Conservation (phyloP, 257 asterid species). For the Solanum acaule region DNA sequence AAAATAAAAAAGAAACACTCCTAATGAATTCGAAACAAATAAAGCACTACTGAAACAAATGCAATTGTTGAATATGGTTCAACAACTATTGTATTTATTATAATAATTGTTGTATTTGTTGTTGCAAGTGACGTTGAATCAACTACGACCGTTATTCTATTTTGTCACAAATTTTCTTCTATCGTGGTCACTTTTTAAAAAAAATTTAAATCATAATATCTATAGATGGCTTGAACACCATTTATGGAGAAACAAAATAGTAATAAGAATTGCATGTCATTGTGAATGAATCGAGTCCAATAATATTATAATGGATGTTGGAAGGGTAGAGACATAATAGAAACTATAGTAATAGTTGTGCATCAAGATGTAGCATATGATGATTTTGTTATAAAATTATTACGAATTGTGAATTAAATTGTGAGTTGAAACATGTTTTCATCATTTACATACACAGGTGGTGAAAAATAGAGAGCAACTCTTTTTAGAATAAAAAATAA, state of each 20-base stretch:
- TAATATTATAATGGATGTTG: not conserved
- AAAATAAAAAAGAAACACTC: not conserved
- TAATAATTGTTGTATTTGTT: too few species aligned
- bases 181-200: not conserved
- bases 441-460: too few species aligned
- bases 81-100: too few species aligned
- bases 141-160: too few species aligned
- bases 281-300: too few species aligned
- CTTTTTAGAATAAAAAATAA: not conserved
- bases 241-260: not conserved
- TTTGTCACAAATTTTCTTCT: not conserved
- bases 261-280: too few species aligned
- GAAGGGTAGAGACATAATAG: not conserved
- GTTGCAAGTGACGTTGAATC: not conserved
- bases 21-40: not conserved
- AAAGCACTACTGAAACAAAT: too few species aligned
- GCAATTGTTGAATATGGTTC: not conserved
- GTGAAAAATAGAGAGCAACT: not conserved
- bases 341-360: not conserved
- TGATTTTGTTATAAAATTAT: too few species aligned
- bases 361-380: not conserved
- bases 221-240: not conserved
- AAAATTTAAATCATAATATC: too few species aligned
- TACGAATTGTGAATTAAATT: not conserved
- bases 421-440: not conserved